Conservation (phyloP, 108 stramenopile species). For the Asterionellopsis glacialis region DNA sequence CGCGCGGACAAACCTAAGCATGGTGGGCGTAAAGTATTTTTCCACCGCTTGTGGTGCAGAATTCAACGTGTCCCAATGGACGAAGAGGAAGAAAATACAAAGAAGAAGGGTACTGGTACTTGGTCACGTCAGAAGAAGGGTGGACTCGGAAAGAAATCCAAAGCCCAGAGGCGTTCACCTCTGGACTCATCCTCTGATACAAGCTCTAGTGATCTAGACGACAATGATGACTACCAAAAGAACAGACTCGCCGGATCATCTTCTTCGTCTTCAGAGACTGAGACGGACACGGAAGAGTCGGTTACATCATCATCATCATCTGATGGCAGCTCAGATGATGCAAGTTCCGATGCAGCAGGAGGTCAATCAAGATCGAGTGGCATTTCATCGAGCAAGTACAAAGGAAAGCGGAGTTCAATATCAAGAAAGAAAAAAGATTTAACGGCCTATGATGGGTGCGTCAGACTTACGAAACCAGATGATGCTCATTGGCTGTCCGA, state of each 20-base stretch:
- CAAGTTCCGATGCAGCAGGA: conserved; percentile 13
- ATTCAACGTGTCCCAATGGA: conserved; percentile 69
- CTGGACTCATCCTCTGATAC: conserved; percentile 12
- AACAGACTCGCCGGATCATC: conserved; percentile 6
- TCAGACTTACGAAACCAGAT: conserved; percentile 66
- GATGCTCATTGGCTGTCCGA: conserved; percentile 80
- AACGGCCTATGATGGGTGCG: conserved; percentile 45
- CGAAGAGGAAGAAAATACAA: conserved; percentile 36
- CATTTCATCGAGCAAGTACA: not conserved
- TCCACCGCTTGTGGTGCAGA: conserved; percentile 84
- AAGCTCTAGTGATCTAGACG: conserved; percentile 19
- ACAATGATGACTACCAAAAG: conserved; percentile 31
- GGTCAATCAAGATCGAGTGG: conserved; percentile 13
- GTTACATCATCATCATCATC: conserved; percentile 1
- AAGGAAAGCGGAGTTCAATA: conserved; percentile 7
- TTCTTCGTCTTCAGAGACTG: conserved; percentile 12
- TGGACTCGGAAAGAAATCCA: conserved; percentile 13
- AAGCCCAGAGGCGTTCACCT: conserved; percentile 10
- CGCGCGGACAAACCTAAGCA: conserved; percentile 78
- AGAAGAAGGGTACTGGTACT: conserved; percentile 23
- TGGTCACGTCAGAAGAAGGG: conserved; percentile 18
- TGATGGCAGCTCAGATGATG: conserved; percentile 23
- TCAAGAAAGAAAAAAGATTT: conserved; percentile 28
- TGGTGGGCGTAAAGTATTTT: conserved; percentile 87
- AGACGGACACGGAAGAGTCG: conserved; percentile 34